phyloP scores from a whole-genome alignment of 768 basidiomycete genomes.

The Calocybe cyanea region DNA sequence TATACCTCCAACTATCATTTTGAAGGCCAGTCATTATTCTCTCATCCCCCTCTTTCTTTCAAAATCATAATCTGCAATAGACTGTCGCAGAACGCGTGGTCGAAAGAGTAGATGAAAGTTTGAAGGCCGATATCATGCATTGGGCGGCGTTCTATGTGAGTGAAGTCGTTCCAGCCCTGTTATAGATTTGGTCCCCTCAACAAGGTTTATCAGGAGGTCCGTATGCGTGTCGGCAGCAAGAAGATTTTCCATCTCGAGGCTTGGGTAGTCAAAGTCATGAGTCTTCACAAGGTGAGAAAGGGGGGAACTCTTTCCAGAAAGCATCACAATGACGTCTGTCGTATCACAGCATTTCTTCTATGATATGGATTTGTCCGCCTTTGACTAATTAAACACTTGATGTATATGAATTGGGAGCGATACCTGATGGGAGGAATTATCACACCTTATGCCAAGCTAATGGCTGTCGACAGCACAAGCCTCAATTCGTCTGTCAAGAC shows the following conservation, averaged over 20 bases:
- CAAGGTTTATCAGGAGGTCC: constrained; percentile 63
- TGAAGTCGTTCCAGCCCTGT: neutral
- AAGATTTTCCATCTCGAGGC: constrained; percentile 97
- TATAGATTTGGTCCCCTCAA: neutral
- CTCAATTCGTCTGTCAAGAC: too few relatives aligned
- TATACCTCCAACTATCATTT: constrained; percentile 87
- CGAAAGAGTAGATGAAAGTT: constrained; percentile 80
- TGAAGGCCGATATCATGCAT: constrained; percentile 94
- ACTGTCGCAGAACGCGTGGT: constrained; percentile 88
- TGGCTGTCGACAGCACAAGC: too few relatives aligned
- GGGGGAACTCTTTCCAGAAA: constrained; percentile 21
- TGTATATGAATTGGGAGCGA: too few relatives aligned
- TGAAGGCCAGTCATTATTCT: constrained; percentile 60
- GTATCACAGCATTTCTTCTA: constrained; percentile 53
- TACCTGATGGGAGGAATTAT: too few relatives aligned
- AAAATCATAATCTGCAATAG: constrained; percentile 36
- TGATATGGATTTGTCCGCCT: constrained; percentile 56
- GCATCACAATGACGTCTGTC: constrained; percentile 3
- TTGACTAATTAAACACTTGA: constrained; percentile 33
- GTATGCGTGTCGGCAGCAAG: constrained; percentile 87
- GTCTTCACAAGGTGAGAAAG: constrained; percentile 73
- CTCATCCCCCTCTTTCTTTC: neutral
- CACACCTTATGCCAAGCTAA: too few relatives aligned
- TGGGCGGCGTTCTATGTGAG: constrained; percentile 97
- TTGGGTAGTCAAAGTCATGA: constrained; percentile 97